Conservation (phyloP, 2,329 filamentous ascomycete species). For the Colletotrichum truncatum region DNA sequence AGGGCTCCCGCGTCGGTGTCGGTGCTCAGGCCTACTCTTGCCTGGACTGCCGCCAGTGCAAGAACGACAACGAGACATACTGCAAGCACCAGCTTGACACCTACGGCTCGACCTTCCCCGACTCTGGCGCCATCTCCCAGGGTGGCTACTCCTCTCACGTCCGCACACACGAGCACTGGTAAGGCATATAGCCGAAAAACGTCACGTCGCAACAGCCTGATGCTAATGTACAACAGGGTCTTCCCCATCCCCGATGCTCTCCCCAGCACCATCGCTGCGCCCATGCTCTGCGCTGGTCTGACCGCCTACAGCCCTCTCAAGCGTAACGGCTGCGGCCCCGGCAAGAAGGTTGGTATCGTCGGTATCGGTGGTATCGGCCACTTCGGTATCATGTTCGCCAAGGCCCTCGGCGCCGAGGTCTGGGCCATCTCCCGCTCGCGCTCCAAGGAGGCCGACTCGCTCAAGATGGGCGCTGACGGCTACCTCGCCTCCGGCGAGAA, state of each 20-base stretch:
- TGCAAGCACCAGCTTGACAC: conserved; percentile 69
- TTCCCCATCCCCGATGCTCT: conserved; percentile 82
- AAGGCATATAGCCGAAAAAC: background rate
- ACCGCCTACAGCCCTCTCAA: conserved; percentile 83
- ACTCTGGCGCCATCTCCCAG: conserved; percentile 69
- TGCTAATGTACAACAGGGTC: conserved; percentile 50
- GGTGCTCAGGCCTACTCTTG: conserved; percentile 74
- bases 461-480: conserved; percentile 67
- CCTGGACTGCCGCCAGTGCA: conserved; percentile 71
- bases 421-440: conserved; percentile 70
- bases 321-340: conserved; percentile 77
- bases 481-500: conserved; percentile 67
- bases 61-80: conserved; percentile 74
- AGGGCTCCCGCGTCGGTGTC: conserved; percentile 73
- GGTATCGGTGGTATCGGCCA: conserved; percentile 79
- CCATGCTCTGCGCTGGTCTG: conserved; percentile 86
- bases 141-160: conserved; percentile 72
- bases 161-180: conserved; percentile 80
- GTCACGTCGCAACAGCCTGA: background rate
- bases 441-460: conserved; percentile 67
- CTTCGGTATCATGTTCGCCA: conserved; percentile 75
- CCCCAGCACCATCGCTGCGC: conserved; percentile 69
- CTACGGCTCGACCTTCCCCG: conserved; percentile 65
- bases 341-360: conserved; percentile 81
- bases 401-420: conserved; percentile 70